These are phyloP conservation scores for Aspergillus awamori DNA, from an alignment of 2,329 filamentous ascomycete species.

Conservation along the genomic window DNA sequence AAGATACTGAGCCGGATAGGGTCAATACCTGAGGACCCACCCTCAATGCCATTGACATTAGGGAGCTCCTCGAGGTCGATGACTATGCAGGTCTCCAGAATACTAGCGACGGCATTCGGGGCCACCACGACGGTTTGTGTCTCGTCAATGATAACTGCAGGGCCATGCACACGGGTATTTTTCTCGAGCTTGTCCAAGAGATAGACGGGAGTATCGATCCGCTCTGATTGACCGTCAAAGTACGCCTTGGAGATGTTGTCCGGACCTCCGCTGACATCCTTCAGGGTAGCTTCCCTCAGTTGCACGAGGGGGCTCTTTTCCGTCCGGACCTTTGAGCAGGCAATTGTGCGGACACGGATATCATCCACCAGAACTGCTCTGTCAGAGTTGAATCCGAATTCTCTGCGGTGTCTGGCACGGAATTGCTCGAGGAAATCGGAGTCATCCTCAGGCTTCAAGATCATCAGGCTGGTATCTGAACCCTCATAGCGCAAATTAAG, in stretches of 20 bases:
- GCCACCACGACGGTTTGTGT: slow-evolving; percentile 87
- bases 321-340: slow-evolving; percentile 62
- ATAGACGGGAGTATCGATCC: slow-evolving; percentile 42
- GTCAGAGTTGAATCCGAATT: slow-evolving; percentile 88
- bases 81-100: slow-evolving; percentile 84
- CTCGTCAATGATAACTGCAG: slow-evolving; percentile 75
- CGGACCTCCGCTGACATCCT: slow-evolving; percentile 63
- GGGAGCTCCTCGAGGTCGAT: slow-evolving; percentile 72
- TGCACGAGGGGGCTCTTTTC: slow-evolving; percentile 72
- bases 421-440: slow-evolving; percentile 85
- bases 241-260: slow-evolving; percentile 50
- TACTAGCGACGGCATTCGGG: slow-evolving; percentile 72
- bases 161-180: slow-evolving; percentile 55
- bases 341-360: slow-evolving; percentile 83
- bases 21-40: slow-evolving; percentile 39
- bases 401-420: slow-evolving; percentile 80
- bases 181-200: slow-evolving; percentile 39
- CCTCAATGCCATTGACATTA: slow-evolving; percentile 21
- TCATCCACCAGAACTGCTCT: slow-evolving; percentile 87
- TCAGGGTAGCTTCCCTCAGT: slow-evolving; percentile 45
- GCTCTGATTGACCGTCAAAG: slow-evolving; percentile 36
- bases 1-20: slow-evolving; percentile 60
- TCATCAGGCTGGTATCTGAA: slow-evolving; percentile 54
- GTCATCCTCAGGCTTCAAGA: slow-evolving; percentile 67
- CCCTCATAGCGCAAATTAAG: slow-evolving; percentile 56